Evolutionary conservation across 2,329 filamentous ascomycete genomes (phyloP).

Genomic region (Exserohilum turcica): DNA sequence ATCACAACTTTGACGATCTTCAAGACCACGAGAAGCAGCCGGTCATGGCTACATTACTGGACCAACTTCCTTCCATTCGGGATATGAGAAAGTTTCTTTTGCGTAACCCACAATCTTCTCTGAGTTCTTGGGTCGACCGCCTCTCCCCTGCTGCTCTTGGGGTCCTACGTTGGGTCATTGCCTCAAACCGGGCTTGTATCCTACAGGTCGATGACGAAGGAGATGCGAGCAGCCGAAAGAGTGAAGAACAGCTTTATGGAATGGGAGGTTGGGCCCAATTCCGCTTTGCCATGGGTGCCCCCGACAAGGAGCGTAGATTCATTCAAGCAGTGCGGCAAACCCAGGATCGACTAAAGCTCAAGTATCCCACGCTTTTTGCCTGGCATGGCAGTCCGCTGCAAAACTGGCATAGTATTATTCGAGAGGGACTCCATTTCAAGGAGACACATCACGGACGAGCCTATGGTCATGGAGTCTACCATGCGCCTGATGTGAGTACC

Average conservation of each 20-base stretch:
- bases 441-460: slow-evolving; percentile 67
- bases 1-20: slow-evolving; percentile 64
- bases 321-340: slow-evolving; percentile 63
- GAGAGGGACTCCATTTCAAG: slow-evolving; percentile 78
- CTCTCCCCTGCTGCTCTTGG: slow-evolving; percentile 70
- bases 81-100: slow-evolving; percentile 61
- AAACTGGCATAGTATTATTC: slow-evolving; percentile 92
- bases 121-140: slow-evolving; percentile 60
- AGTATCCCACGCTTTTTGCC: slow-evolving; percentile 75
- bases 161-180: slow-evolving; percentile 83
- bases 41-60: slow-evolving; percentile 59
- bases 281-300: slow-evolving; percentile 83
- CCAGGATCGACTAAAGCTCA: slow-evolving; percentile 46
- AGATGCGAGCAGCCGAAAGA: slow-evolving; percentile 32
- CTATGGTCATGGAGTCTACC: slow-evolving; percentile 81
- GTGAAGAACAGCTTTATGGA: slow-evolving; percentile 63
- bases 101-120: slow-evolving; percentile 44
- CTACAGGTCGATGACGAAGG: slow-evolving; percentile 66
- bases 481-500: slow-evolving; percentile 64
- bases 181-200: slow-evolving; percentile 87
- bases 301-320: slow-evolving; percentile 85
- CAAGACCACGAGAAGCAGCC: slow-evolving; percentile 52
- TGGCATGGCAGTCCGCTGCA: slow-evolving; percentile 79
- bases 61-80: slow-evolving; percentile 65
- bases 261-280: slow-evolving; percentile 78